Evolutionary conservation across 352 stramenopile species (phyloP), one percentile per base, ranked within the genome.

Genomic region (Globisporangium emineosum): DNA sequence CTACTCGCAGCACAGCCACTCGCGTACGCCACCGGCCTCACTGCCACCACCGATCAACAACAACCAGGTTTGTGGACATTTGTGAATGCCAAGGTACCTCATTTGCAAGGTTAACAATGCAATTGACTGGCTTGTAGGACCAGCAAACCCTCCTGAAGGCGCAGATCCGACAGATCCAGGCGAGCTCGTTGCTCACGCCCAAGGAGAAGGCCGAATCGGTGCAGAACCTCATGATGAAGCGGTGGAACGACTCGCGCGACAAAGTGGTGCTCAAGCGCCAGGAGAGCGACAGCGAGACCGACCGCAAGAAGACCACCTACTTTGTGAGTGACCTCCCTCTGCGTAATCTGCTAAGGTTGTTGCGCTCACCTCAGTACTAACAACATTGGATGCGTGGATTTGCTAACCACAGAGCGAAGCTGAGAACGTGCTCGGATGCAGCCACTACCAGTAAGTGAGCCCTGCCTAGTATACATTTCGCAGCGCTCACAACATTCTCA

Each of bases 191-290:
- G 35, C 64, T 94, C 7, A 92, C 82, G 1, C 82, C 82, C 15
- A 91, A 92, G 65, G 81, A 92, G 70, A 94, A 94, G 62, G 83
- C 83, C 23, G 81, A 93, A 54, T 89, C 76, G 10, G 80, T 94
- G 42, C 83, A 94, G 60, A 88, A 89, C 33, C 77, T 94, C 33
- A 94, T 94, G 86, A 94, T 93, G 84, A 86, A 93, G 69, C 67
- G 83, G 32, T 94, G 83, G 83, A 92, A 83, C 17, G 83, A 91
- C 51, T 79, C 83, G 25, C 83, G 85, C 56, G 76, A 82, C 33
- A 86, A 86, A 55, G 71, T 77, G 2, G 67, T 67, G 42, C 60
- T 71, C 27, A 66, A 72, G 4, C 75, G 79, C 64, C 66, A 59
- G 12, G 70, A 81, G 55, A 81, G 64, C 56, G 77, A 90, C 60